A percentile compares a stretch with the other conserved stretches of the same genome.
Conservation (phyloP, 345 rosid species). For the thale cress (Arabidopsis thaliana) region TAIR10.1 NC_003070.9:6763001-6763500, state of each 20-base stretch:
- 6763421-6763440: not conserved
- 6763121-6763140: constrained; percentile 7
- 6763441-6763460: constrained; percentile 20
- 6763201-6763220: constrained; percentile 29
- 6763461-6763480: not conserved
- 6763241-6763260: too few species aligned
- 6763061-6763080: not conserved
- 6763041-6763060: not conserved
- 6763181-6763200: constrained; percentile 13
- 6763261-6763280: not conserved
- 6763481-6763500: not conserved
- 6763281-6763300: not conserved
- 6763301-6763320: not conserved
- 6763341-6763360: not conserved
- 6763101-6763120: constrained; percentile 5
- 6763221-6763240: constrained; percentile 27
- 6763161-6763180: not conserved
- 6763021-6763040: not conserved
- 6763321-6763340: not conserved
- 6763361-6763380: not conserved
- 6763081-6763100: not conserved
- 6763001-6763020: constrained; percentile 7
- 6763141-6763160: not conserved
- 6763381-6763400: not conserved
- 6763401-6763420: constrained; percentile 11